phyloP scores from a whole-genome alignment of 257 asterid genomes.

The Striga asiatica region DNA sequence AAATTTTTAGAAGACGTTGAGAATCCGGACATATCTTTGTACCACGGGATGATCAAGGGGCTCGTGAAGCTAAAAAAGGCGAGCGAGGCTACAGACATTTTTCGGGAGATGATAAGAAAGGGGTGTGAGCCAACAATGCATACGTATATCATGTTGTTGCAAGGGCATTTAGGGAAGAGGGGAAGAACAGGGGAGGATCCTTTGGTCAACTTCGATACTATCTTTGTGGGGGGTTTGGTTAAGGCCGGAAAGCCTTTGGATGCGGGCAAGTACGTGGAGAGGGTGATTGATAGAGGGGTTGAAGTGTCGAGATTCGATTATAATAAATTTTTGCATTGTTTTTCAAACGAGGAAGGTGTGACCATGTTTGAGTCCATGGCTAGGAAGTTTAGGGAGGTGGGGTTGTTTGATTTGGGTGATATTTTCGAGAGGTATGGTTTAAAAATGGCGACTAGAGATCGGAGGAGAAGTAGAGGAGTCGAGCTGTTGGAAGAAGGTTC shows the following conservation, averaged over 20 bases:
- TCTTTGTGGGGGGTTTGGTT: constrained; percentile 80
- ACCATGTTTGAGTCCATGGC: constrained; percentile 75
- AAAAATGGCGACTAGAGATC: constrained; percentile 85
- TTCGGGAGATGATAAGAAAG: constrained; percentile 70
- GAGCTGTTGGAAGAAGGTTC: not conserved
- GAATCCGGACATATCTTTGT: constrained; percentile 40
- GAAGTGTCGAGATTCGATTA: constrained; percentile 92
- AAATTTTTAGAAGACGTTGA: constrained; percentile 37
- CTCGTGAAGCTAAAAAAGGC: constrained; percentile 59
- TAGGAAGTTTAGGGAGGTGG: constrained; percentile 72
- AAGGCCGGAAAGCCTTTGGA: constrained; percentile 65
- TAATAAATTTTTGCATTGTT: constrained; percentile 68
- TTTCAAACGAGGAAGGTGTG: constrained; percentile 78
- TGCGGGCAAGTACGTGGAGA: constrained; percentile 73
- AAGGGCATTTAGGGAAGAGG: constrained; percentile 83
- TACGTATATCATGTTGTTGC: constrained; percentile 81
- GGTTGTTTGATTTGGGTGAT: constrained; percentile 80
- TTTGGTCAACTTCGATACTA: constrained; percentile 83
- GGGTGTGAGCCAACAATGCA: constrained; percentile 95
- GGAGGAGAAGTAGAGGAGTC: constrained; percentile 54
- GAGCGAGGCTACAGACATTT: constrained; percentile 69
- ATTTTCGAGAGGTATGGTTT: constrained; percentile 63
- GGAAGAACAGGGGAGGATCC: constrained; percentile 87
- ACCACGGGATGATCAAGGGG: constrained; percentile 87
- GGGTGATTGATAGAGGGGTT: constrained; percentile 47